Base-by-base conservation (phyloP, 2,329 filamentous ascomycete genomes). In the Cercospora janseana region DNA sequence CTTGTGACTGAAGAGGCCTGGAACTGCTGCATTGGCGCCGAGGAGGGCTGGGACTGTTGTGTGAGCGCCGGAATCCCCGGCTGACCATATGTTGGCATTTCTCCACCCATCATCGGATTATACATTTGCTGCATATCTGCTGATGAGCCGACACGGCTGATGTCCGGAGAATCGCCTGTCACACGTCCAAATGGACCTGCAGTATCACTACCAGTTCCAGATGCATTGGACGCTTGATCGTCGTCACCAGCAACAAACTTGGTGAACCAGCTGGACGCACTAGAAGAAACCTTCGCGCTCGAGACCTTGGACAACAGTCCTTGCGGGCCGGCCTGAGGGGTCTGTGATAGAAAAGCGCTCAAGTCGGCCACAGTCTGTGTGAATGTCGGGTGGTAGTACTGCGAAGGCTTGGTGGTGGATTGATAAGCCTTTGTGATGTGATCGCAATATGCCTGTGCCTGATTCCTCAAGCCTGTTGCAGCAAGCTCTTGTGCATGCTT, bases 201-300 rank as follows among this genome's bases (percentile, higher is more conserved):
- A 10, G 38, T 18, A 15, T 43, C 46, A 32, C 38, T 43, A 13
- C 46, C 38, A 13, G 46, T 38, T 6, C 75, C 80, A 46, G 78
- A 78, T 0, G 79, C 81, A 7, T 76, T 76, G 5, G 56, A 55
- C 26, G 77, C 76, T 44, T 89, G 86, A 45, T 81, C 81, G 47
- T 97, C 92, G 52, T 96, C 92, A 10, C 93, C 94, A 44, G 87
- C 84, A 54, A 98, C 90, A 65, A 98, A 98, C 63, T 90, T 96
- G 71, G 91, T 97, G 72, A 99, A 96, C 52, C 87, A 89, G 57
- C 84, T 90, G 80, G 89, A 91, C 66, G 97, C 82, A 26, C 87
- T 89, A 54, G 87, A 90, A 2, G 91, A 93, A 0, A 97, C 89
- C 70, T 94, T 95, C 69, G 94, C 91, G 80, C 97, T 94, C 68